phyloP scores from a whole-genome alignment of 2,329 filamentous ascomycete genomes.

The Clonostachys byssicola region DNA sequence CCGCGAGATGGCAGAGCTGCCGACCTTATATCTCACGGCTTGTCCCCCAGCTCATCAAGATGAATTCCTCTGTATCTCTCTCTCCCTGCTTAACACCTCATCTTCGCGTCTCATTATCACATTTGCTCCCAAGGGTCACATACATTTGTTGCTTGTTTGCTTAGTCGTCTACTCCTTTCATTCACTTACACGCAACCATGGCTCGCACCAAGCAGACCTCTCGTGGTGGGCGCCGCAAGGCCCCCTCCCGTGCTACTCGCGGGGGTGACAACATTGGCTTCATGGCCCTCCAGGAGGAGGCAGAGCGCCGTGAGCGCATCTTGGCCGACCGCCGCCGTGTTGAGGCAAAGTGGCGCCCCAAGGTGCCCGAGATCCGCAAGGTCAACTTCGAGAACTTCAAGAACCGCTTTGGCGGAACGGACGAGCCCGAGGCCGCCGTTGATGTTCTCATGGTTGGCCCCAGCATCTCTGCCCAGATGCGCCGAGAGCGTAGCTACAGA shows the following conservation, averaged over 20 bases:
- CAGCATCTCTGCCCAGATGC: conserved; percentile 27
- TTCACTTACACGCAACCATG: too few relatives aligned
- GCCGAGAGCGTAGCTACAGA: conserved; percentile 27
- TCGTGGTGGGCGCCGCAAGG: background rate
- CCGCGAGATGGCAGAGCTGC: too few relatives aligned
- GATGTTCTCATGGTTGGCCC: conserved; percentile 30
- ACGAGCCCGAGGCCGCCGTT: conserved; percentile 29
- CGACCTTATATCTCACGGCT: too few relatives aligned
- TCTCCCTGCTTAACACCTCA: too few relatives aligned
- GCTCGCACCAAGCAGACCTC: too few relatives aligned
- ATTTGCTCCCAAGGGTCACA: too few relatives aligned
- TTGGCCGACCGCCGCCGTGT: conserved; percentile 25
- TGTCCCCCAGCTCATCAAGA: too few relatives aligned
- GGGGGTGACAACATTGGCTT: conserved; percentile 21
- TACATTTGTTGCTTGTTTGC: too few relatives aligned
- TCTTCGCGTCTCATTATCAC: too few relatives aligned
- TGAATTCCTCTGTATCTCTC: too few relatives aligned
- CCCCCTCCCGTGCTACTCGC: conserved; percentile 3
- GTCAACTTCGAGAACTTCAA: conserved; percentile 39
- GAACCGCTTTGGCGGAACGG: conserved; percentile 28
- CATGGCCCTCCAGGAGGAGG: conserved; percentile 16
- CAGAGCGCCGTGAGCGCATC: conserved; percentile 28
- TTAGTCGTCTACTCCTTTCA: too few relatives aligned
- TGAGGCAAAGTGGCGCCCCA: conserved; percentile 30
- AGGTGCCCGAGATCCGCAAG: conserved; percentile 32